Conservation (phyloP, 768 basidiomycete species). For the Obba rivulosa region DNA sequence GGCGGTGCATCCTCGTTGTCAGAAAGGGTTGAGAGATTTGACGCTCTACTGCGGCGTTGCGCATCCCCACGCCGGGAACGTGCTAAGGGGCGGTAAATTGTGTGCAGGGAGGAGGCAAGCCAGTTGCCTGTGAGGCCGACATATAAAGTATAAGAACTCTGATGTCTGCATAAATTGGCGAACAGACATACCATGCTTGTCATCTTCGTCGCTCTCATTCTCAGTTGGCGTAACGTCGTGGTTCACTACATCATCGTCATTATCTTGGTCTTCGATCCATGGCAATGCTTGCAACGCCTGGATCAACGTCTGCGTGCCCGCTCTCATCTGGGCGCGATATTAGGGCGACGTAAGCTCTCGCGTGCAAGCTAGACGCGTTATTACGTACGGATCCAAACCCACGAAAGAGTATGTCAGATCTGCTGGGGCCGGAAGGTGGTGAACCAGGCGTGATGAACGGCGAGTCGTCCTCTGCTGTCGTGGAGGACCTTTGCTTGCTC, state of each 20-base stretch:
- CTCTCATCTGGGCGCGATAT: constrained; percentile 62
- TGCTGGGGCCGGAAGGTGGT: constrained; percentile 41
- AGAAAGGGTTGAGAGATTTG: constrained; percentile 16
- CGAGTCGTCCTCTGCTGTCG: constrained; percentile 39
- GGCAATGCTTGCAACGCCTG: constrained; percentile 85
- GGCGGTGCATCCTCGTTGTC: constrained; percentile 31
- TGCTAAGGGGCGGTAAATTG: constrained; percentile 78
- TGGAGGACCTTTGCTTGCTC: constrained; percentile 4
- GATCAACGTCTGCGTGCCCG: constrained; percentile 84
- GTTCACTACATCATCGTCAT: constrained; percentile 54
- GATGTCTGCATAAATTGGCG: not conserved
- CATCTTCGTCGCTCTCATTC: constrained; percentile 66
- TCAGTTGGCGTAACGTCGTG: constrained; percentile 37
- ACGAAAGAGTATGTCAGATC: constrained; percentile 47
- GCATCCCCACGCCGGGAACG: constrained; percentile 46
- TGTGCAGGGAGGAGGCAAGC: constrained; percentile 82
- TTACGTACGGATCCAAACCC: constrained; percentile 66
- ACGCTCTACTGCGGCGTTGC: not conserved
- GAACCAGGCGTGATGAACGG: constrained; percentile 74
- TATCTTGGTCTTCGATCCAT: constrained; percentile 65
- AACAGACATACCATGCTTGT: constrained; percentile 25
- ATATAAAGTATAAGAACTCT: not conserved
- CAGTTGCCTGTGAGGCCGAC: constrained; percentile 30
- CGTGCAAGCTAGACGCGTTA: not conserved
- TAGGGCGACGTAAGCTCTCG: not conserved